phyloP scores from a whole-genome alignment of 306 rosid genomes.

The Quercus glauca region DNA sequence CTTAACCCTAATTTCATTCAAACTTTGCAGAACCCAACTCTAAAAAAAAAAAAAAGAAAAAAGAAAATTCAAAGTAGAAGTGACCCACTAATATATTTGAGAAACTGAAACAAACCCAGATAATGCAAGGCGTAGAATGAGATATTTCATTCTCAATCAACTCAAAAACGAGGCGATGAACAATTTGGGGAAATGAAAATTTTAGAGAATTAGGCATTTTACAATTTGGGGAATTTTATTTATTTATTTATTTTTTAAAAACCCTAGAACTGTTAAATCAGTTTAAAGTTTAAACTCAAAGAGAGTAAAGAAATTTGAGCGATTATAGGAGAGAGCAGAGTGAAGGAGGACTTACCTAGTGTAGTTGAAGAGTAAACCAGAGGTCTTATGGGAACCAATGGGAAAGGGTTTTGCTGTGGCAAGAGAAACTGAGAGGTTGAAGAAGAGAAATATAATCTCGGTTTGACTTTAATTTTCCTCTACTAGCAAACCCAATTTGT shows the following conservation, averaged over 20 bases:
- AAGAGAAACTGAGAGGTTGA: background rate
- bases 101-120: background rate
- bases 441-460: background rate
- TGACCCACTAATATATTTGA: background rate
- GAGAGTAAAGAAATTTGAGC: background rate
- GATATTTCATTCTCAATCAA: background rate
- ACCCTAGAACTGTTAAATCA: constrained; percentile 5
- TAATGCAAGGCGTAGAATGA: background rate
- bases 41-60: background rate
- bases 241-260: background rate
- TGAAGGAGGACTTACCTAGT: background rate
- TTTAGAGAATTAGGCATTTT: background rate
- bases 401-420: background rate
- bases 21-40: background rate
- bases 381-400: background rate
- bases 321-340: background rate
- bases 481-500: background rate
- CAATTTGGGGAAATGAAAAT: background rate
- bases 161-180: background rate
- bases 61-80: too few species aligned
- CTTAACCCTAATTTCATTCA: background rate
- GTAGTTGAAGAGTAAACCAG: background rate
- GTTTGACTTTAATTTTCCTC: background rate
- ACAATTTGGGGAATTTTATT: background rate
- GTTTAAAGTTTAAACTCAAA: background rate